A percentile compares a stretch with the other conserved stretches of the same genome.
Evolutionary conservation across 2,329 filamentous ascomycete genomes (phyloP).

Genomic region (Polytolypa hystricis): DNA sequence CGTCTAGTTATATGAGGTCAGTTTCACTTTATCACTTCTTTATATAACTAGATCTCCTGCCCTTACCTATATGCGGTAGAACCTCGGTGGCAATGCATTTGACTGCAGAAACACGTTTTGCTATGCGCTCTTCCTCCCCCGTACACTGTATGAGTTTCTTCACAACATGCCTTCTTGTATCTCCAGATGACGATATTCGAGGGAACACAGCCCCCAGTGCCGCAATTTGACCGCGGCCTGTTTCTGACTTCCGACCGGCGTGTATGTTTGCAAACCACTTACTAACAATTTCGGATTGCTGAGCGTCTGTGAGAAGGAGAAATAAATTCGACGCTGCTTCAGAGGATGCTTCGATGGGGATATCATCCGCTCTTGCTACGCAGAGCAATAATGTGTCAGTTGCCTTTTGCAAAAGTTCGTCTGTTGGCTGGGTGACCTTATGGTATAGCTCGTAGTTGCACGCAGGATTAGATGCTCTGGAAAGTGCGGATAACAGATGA

Average conservation of each 20-base stretch:
- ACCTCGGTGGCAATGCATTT: conserved; percentile 28
- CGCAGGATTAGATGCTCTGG: conserved; percentile 15
- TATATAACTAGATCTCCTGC: background rate
- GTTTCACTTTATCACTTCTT: conserved; percentile 3
- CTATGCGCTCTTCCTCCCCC: conserved; percentile 27
- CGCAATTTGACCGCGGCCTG: conserved; percentile 33
- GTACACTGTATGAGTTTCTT: conserved; percentile 25
- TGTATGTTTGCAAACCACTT: conserved; percentile 30
- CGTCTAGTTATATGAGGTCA: conserved; percentile 18
- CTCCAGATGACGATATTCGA: conserved; percentile 17
- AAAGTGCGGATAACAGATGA: conserved; percentile 28
- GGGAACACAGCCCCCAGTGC: conserved; percentile 31
- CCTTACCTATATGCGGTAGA: conserved; percentile 27
- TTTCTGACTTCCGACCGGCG: conserved; percentile 25
- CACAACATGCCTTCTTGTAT: conserved; percentile 20
- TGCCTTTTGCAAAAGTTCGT: conserved; percentile 19
- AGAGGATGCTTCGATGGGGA: conserved; percentile 31
- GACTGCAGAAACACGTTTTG: conserved; percentile 31
- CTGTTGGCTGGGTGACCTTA: conserved; percentile 12
- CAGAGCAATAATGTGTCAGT: conserved; percentile 28
- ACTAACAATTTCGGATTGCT: conserved; percentile 26
- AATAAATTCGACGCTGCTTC: conserved; percentile 31
- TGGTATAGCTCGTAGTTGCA: conserved; percentile 5
- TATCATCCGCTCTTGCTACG: conserved; percentile 29
- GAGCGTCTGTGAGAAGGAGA: conserved; percentile 21